Evolutionary conservation across 208 protist species (phyloP), one percentile per base, ranked within the genome.

Genomic region (Acanthamoeba lenticulata): DNA sequence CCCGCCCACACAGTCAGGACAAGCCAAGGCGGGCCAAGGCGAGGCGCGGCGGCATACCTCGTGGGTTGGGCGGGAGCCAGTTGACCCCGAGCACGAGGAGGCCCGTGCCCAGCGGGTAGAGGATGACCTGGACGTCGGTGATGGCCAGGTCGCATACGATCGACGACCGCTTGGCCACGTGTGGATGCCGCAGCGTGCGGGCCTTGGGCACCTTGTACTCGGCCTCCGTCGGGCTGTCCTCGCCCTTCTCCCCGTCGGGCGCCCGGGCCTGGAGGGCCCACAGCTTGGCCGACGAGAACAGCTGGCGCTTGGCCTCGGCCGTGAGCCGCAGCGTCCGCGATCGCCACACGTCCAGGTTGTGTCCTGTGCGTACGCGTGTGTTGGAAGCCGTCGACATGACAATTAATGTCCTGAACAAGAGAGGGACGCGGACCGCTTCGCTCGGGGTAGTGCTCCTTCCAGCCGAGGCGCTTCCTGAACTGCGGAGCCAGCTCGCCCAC

Each of bases 261-360:
- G 32, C 44, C 11, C 40, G 44, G n/a, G n/a, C 38, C 81, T 89
- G 77, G 15, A 89, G 47, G 38, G 32, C 81, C 81, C 81, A 89
- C 81, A 89, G 29, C 32, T 65, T 89, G 15, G 81, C 44, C 21
- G 47, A 65, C 11, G 81, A 89, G 81, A 89, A 89, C 21, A 89
- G 52, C 44, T 65, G 44, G 2, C 52, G 81, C 34, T 89, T 89
- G 29, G 81, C 81, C 17, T 52, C 81, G 17, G 9, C 44, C 38
- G 81, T 89, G 44, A 89, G 32, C 29, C 38, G 52, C n/a, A 89
- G 47, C 52, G 81, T 62, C 19, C 81, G 44, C 2, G 81, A 89
- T 17, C 81, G 81, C 81, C 81, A 89, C 36, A 89, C 52, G 44
- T 89, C 81, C 32, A 89, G 52, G 38, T 55, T 89, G 81, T 44